Evolutionary conservation across 1,284 basidiomycete species (phyloP), one percentile per base, ranked within the genome.

Genomic region (Fomes fomentarius): DNA sequence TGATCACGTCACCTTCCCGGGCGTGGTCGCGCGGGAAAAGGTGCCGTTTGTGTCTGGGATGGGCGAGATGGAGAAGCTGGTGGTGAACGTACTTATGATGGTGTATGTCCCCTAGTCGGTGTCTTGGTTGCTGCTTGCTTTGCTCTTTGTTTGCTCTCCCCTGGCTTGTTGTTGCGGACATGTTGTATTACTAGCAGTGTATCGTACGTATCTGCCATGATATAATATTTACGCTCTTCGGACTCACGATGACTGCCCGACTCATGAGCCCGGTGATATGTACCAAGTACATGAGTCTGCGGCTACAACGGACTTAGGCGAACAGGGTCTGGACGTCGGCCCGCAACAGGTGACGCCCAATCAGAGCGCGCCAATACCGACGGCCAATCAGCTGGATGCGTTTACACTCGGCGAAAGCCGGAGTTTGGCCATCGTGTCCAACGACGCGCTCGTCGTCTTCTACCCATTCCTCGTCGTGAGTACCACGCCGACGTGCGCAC

Each of bases 11-110:
- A 68, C 72, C 15, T 69, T 76, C 34, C 63, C 65, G 47, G 70
- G 74, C 46, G 75, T 72, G 21, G 74, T 84, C 34, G 81, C 86
- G 34, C 87, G 84, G 68, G 83, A 89, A 62, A 76, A 85, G 11
- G 87, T 91, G 4, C 82, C 83, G 37, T 87, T 91, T 57, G 79
- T 89, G 8, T 79, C 82, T 15, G 75, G 75, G 6, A 40, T 55
- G 33, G 84, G 85, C 4, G 81, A 84, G 64, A 65, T 91, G 66
- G 83, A 88, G 67, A 89, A 84, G 69, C 69, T 91, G 56, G 78
- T 90, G 8, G 85, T 91, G 21, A 90, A 91, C 67, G 80, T 85
- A 24, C 67, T 91, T 49, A 64, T 91, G 47, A 85, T 90, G 22
- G 82, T 83, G 7, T 90, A 76, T 62, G 81, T 90, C 54, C 79